Evolutionary conservation across 164 flowering plant genomes (phyloP), one percentile per base, ranked within the genome.

Genomic region (Hamamelis virginiana): DNA sequence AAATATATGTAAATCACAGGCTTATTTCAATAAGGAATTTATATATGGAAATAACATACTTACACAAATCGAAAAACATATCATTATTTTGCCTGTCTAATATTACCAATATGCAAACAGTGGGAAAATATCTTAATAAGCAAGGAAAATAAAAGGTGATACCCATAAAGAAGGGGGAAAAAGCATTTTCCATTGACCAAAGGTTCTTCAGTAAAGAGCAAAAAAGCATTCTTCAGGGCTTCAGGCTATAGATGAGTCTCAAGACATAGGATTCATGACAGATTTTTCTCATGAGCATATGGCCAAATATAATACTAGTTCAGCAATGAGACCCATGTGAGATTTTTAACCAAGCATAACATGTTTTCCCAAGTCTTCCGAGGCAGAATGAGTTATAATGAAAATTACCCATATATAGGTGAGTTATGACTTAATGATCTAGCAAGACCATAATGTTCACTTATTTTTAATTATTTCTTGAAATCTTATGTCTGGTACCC

Each of bases 1-100:
- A 28, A 53, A 57, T 50, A 69, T 16, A 33, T 55, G 33, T 25
- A 51, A 33, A 69, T 23, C 27, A 59, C 18, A 12, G 52, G 51
- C 53, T n/a, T 50, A 50, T 50, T 50, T 50, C 16, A 14, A 16
- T n/a, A 60, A n/a, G 16, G 10, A 60, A 60, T 55, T 55, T 0
- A 27, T 64, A 25, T 23, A 22, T 27, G 45, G 11, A 19, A 48
- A 28, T 13, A 48, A 25, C 47, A 18, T 16, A 21, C 15, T 15
- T 50, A 50, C 6, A 33, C 2, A 50, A n/a, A 4, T 50, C 8
- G n/a, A 50, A 50, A 50, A 50, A 1, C 15, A 6, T 50, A n/a
- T 14, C n/a, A 16, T 50, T 16, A 50, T 18, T 50, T 50, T 50
- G 53, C 16, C 33, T 19, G 33, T 57, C 1, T 57, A 26, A 21